phyloP scores from a whole-genome alignment of 257 asterid species.

The Solanum pennellii region DNA sequence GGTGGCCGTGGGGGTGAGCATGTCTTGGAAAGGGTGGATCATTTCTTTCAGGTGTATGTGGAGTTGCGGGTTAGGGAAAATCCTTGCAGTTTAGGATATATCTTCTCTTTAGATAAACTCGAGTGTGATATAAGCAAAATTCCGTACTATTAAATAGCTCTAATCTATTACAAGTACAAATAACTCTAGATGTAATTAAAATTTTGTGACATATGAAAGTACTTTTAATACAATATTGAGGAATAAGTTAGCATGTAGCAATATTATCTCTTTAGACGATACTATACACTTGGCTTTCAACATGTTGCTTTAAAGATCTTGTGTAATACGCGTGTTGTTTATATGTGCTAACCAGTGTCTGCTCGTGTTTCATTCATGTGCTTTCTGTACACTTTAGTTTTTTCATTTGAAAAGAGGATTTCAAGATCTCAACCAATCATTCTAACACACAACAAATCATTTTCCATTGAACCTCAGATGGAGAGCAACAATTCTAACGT shows the following conservation, averaged over 20 bases:
- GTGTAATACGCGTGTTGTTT: too few species aligned
- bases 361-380: too few species aligned
- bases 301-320: too few species aligned
- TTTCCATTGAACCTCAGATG: background rate
- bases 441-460: background rate
- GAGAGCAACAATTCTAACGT: background rate
- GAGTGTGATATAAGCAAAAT: background rate
- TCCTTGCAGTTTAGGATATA: background rate
- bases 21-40: background rate
- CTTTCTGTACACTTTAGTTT: background rate
- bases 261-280: too few species aligned
- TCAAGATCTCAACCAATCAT: background rate
- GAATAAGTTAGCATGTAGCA: too few species aligned
- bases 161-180: background rate
- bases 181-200: background rate
- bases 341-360: too few species aligned
- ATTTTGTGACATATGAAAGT: background rate
- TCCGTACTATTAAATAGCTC: background rate
- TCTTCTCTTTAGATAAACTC: background rate
- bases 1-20: too few species aligned
- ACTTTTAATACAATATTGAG: too few species aligned
- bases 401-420: background rate
- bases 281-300: too few species aligned
- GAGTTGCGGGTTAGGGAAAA: background rate
- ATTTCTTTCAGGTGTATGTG: background rate